These are phyloP conservation scores for Nitzschia palea DNA, from an alignment of 108 stramenopile species.

Conservation along the genomic window DNA sequence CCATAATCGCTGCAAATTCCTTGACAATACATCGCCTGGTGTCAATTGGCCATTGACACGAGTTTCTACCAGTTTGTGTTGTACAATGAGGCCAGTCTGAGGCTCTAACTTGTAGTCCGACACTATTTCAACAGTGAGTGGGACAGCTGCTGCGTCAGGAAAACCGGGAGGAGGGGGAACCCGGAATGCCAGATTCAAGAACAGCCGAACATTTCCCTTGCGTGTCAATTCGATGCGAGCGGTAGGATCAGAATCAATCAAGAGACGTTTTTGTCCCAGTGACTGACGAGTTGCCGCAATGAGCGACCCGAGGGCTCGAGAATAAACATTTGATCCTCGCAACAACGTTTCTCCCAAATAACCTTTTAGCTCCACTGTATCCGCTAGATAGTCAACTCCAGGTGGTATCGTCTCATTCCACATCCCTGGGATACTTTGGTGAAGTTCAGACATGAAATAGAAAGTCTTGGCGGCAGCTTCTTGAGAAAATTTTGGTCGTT, in stretches of 20 bases:
- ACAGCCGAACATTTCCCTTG: constrained; percentile 6
- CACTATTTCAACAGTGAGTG: constrained; percentile 55
- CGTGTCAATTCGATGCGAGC: constrained; percentile 24
- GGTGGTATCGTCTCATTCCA: constrained; percentile 34
- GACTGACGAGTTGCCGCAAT: constrained; percentile 46
- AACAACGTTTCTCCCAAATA: constrained; percentile 62
- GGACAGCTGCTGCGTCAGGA: constrained; percentile 33
- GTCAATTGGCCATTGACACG: constrained; percentile 73
- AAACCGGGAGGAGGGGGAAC: constrained; percentile 9
- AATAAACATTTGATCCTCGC: constrained; percentile 47
- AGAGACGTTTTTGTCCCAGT: constrained; percentile 21
- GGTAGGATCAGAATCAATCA: constrained; percentile 3
- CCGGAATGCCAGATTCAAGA: constrained; percentile 6
- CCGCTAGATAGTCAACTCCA: constrained; percentile 41
- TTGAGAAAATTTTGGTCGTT: constrained; percentile 29
- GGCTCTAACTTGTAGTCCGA: constrained; percentile 62
- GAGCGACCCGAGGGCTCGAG: constrained; percentile 42
- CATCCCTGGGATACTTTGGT: constrained; percentile 37
- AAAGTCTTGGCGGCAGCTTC: constrained; percentile 58
- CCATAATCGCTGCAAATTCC: constrained; percentile 39
- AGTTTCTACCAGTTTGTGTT: constrained; percentile 69
- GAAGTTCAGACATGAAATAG: constrained; percentile 56
- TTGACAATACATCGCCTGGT: constrained; percentile 65
- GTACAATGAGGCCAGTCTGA: constrained; percentile 44
- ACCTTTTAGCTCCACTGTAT: constrained; percentile 59